phyloP scores from a whole-genome alignment of 495 filamentous ascomycete genomes.

The Penicillium pancosmium region DNA sequence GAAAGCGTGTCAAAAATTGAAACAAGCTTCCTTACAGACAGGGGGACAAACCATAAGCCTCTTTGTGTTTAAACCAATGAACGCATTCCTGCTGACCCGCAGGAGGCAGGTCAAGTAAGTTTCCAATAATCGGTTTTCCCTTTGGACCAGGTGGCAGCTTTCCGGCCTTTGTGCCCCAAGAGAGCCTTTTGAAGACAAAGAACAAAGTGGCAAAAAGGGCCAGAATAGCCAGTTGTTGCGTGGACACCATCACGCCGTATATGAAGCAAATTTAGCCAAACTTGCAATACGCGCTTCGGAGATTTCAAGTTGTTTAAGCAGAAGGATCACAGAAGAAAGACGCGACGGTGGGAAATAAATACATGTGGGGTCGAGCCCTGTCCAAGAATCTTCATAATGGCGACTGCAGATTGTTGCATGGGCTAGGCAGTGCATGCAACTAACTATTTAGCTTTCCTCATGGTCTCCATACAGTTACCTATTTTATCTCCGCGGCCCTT shows the following conservation, averaged over 20 bases:
- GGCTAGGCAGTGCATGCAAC: slow-evolving; percentile 2
- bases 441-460: neutral
- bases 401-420: neutral
- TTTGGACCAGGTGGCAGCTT: slow-evolving; percentile 51
- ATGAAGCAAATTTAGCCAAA: neutral
- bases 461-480: neutral
- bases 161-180: neutral
- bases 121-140: slow-evolving; percentile 47
- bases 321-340: neutral
- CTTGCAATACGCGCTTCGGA: neutral
- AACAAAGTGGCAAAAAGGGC: neutral
- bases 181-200: neutral
- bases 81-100: slow-evolving; percentile 41
- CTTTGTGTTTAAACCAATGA: slow-evolving; percentile 56
- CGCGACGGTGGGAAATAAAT: neutral
- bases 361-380: neutral
- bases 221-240: neutral
- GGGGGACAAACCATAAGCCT: slow-evolving; percentile 40
- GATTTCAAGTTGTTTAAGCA: neutral
- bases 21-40: neutral
- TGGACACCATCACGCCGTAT: neutral
- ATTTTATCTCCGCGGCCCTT: neutral
- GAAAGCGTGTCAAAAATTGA: neutral
- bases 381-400: neutral
- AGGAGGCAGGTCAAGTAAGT: slow-evolving; percentile 48